Conservation (phyloP, 805 yeast genomes). For the Danielozyma ontarioensis region DNA sequence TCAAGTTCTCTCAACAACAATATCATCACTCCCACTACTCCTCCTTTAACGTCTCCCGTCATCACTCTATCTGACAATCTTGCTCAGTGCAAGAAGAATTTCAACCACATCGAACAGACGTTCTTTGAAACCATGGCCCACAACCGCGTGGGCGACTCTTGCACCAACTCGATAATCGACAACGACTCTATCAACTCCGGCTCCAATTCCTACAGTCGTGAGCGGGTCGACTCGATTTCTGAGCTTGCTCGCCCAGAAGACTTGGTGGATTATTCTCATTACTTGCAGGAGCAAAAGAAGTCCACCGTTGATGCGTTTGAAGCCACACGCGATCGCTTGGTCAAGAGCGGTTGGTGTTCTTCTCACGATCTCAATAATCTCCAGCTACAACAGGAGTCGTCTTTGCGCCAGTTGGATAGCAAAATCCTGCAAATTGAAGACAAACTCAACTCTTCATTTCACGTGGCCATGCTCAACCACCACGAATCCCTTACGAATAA, state of each 20-base stretch:
- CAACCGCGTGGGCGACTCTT: background rate
- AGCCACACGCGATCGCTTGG: conserved; percentile 25
- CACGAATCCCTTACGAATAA: too few relatives aligned
- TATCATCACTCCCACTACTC: conserved; percentile 25
- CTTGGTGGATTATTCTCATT: conserved; percentile 26
- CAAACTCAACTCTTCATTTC: conserved; percentile 23
- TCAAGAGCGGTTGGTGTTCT: conserved; percentile 39
- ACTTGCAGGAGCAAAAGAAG: conserved; percentile 28
- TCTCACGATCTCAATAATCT: conserved; percentile 35
- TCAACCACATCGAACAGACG: conserved; percentile 29
- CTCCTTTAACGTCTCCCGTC: conserved; percentile 33
- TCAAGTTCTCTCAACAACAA: conserved; percentile 12
- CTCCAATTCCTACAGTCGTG: conserved; percentile 1
- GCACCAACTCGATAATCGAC: conserved; percentile 2
- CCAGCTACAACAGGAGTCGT: conserved; percentile 30
- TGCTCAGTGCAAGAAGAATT: conserved; percentile 18
- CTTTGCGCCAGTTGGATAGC: conserved; percentile 33
- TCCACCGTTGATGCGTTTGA: conserved; percentile 30
- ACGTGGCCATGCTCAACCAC: conserved; percentile 19
- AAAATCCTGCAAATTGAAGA: conserved; percentile 33
- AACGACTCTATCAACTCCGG: background rate
- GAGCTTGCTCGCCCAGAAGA: conserved; percentile 21
- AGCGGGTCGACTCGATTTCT: conserved; percentile 12
- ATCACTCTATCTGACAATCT: conserved; percentile 36
- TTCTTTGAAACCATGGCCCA: conserved; percentile 23